A percentile compares a stretch with the other conserved stretches of the same genome.
phyloP scores from a whole-genome alignment of 2,329 filamentous ascomycete species.

The Paecilomyces variotii region DNA sequence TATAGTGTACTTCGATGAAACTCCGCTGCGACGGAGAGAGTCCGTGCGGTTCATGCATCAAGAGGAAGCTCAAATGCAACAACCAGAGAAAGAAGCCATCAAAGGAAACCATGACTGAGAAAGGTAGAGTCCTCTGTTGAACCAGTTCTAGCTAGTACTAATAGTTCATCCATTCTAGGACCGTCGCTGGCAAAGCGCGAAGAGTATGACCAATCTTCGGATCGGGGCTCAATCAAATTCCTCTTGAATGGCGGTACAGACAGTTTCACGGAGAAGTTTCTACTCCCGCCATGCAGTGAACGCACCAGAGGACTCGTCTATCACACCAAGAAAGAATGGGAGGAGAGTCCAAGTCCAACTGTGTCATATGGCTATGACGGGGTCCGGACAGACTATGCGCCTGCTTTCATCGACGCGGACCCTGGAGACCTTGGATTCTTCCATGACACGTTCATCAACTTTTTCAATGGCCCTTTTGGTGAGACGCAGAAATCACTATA shows the following conservation, averaged over 20 bases:
- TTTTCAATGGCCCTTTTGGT: constrained; percentile 30
- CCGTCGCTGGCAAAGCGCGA: constrained; percentile 16
- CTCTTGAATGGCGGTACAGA: constrained; percentile 39
- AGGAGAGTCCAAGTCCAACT: constrained; percentile 13
- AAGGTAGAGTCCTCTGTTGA: constrained; percentile 8
- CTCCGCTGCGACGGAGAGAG: constrained; percentile 38
- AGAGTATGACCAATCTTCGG: constrained; percentile 24
- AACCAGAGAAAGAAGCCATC: constrained; percentile 19
- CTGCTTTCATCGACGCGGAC: constrained; percentile 18
- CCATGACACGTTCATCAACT: constrained; percentile 29
- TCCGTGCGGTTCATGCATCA: constrained; percentile 38
- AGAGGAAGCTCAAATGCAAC: constrained; percentile 35
- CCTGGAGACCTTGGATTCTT: constrained; percentile 20
- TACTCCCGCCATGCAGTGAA: constrained; percentile 34
- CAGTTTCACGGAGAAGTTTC: constrained; percentile 39
- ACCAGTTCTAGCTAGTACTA: constrained; percentile 1
- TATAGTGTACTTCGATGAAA: constrained; percentile 40
- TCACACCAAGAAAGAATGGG: constrained; percentile 22
- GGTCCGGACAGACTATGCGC: constrained; percentile 9
- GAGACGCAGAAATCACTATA: constrained; percentile 17
- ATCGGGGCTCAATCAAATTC: constrained; percentile 41
- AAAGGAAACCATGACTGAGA: constrained; percentile 9
- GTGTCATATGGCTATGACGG: constrained; percentile 12
- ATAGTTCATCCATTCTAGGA: constrained; percentile 4
- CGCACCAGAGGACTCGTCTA: constrained; percentile 28